phyloP scores from a whole-genome alignment of 805 yeast genomes.

The Zygosaccharomyces pseudorouxii region DNA sequence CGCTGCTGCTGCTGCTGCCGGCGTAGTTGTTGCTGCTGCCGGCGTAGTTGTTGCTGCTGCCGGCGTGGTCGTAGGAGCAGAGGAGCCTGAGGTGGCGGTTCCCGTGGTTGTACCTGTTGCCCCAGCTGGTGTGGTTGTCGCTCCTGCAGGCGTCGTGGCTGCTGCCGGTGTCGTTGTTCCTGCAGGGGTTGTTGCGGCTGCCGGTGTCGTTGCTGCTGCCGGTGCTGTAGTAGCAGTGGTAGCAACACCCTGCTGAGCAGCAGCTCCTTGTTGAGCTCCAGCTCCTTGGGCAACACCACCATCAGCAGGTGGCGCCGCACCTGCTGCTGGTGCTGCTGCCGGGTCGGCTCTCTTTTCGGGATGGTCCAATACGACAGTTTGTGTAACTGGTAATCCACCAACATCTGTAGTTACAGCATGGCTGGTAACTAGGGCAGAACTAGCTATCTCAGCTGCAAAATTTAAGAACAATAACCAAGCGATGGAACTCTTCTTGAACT shows the following conservation, averaged over 20 bases:
- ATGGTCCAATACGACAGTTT: constrained; percentile 25
- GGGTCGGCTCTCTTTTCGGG: constrained; percentile 14
- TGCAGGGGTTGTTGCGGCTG: constrained; percentile 19
- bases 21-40: constrained; percentile 13
- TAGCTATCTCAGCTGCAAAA: constrained; percentile 15
- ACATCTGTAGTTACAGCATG: constrained; percentile 34
- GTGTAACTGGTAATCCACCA: constrained; percentile 31
- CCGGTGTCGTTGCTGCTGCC: constrained; percentile 35
- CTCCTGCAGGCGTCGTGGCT: constrained; percentile 17
- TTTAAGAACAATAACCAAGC: constrained; percentile 10
- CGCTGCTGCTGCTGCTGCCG: constrained; percentile 12
- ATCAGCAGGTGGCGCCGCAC: constrained; percentile 15
- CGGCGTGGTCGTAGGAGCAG: constrained; percentile 10
- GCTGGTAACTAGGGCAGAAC: constrained; percentile 19
- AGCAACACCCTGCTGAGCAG: constrained; percentile 28
- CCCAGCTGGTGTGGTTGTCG: constrained; percentile 15
- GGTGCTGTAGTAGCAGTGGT: constrained; percentile 16
- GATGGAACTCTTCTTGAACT: constrained; percentile 8
- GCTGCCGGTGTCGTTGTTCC: constrained; percentile 27
- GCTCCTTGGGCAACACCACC: constrained; percentile 29
- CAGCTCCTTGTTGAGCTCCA: constrained; percentile 25
- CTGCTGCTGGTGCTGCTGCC: constrained; percentile 12
- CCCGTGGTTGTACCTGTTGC: constrained; percentile 9
- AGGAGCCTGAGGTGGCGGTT: not conserved
- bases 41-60: constrained; percentile 12